Evolutionary conservation across 2,329 filamentous ascomycete genomes (phyloP), one percentile per base, ranked within the genome.

Genomic region (Trichophyton mentagrophytes): DNA sequence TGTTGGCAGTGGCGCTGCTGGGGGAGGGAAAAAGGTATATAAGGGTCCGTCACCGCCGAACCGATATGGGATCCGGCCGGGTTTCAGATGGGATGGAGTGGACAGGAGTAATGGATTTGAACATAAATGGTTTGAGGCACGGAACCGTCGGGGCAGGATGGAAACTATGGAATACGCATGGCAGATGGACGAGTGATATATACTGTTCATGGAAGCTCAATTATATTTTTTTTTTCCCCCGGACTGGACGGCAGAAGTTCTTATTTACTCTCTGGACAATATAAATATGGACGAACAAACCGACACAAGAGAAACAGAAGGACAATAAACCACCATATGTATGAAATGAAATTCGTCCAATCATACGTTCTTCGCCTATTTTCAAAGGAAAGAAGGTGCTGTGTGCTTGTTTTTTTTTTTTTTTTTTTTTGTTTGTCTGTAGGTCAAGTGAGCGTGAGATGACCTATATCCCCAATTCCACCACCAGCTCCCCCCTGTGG

Each of bases 61-160:
- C 79, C 82, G 93, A 20, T 97, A 97, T 76, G 89, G 89, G 0
- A 97, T 99, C 64, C 81, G 86, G 63, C 93, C 93, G 0, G 95
- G 93, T 0, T 90, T 95, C 76, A 80, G 89, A 65, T 99, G 93
- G 93, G 93, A 99, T 78, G 93, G 95, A 4, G 93, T 99, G 17
- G 93, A 99, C 78, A 81, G 93, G 65, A 81, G 89, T 20, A 99
- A 90, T 75, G 92, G 92, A 0, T 97, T 96, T 71, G 93, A 99
- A 77, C 87, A 84, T 64, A 87, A 96, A 70, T 88, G 91, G 76
- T 97, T 97, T 76, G 90, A 88, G 71, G 89, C 90, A 1, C 78
- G 91, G 66, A 96, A 96, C 72, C 79, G 84, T 66, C 83, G 83
- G 66, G 84, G 85, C 68, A 85, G 90, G 71, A 84, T 87, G 67